A percentile compares a stretch with the other conserved stretches of the same genome.
phyloP scores from a whole-genome alignment of 2,329 filamentous ascomycete species.

The Mollisia scopiformis region DNA sequence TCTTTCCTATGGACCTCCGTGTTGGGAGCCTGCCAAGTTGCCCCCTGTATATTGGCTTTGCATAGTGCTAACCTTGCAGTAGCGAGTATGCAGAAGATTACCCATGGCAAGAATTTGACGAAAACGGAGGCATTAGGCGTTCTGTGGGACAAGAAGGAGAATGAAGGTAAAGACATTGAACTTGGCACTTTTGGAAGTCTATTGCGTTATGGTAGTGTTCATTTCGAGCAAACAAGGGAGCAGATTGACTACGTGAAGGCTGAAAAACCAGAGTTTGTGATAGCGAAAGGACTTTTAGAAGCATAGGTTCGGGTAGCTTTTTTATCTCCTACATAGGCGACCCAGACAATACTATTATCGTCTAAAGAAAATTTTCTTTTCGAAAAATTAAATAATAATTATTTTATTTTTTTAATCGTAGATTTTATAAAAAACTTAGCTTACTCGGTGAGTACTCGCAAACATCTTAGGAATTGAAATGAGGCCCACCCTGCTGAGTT shows the following conservation, averaged over 20 bases:
- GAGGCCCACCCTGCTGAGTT: too few relatives aligned
- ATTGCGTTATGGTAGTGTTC: conserved; percentile 34
- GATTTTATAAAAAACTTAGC: too few relatives aligned
- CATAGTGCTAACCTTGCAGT: too few relatives aligned
- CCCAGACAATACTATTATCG: neutral
- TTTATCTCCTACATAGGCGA: neutral
- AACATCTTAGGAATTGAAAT: too few relatives aligned
- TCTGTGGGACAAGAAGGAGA: conserved; percentile 38
- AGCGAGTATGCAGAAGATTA: conserved; percentile 40
- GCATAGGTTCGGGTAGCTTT: too few relatives aligned
- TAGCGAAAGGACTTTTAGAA: conserved; percentile 9
- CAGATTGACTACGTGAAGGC: conserved; percentile 2
- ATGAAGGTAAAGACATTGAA: conserved; percentile 36
- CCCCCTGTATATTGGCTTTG: too few relatives aligned
- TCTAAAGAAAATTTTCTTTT: too few relatives aligned
- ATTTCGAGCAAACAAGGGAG: conserved; percentile 14
- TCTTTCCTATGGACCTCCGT: too few relatives aligned
- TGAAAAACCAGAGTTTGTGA: conserved; percentile 9
- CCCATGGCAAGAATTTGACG: conserved; percentile 35
- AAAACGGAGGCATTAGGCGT: conserved; percentile 36
- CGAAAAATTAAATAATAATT: too few relatives aligned
- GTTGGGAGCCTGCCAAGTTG: too few relatives aligned
- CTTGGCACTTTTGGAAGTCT: conserved; percentile 37
- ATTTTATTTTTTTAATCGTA: too few relatives aligned
- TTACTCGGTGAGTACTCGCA: too few relatives aligned